Percentiles rank a stretch among this genome's conserved stretches.
Evolutionary conservation across 1,284 basidiomycete genomes (phyloP).

Genomic region (Pulveroboletus sp.): DNA sequence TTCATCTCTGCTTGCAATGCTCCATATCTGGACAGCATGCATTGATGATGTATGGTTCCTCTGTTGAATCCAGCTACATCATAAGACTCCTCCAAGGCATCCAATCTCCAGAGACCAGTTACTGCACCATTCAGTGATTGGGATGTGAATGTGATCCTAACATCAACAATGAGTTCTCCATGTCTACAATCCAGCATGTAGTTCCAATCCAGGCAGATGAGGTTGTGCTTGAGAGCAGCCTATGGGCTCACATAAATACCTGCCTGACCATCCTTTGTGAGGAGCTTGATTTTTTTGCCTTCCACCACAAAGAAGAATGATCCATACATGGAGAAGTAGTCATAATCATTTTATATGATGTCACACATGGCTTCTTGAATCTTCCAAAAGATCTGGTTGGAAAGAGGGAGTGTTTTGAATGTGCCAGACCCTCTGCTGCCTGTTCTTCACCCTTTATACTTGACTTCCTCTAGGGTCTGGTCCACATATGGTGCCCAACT

Average conservation of each 20-base stretch:
- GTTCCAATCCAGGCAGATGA: conserved; percentile 6
- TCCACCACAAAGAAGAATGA: conserved; percentile 26
- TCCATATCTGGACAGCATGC: conserved; percentile 9
- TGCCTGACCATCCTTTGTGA: conserved; percentile 5
- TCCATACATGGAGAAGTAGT: conserved; percentile 13
- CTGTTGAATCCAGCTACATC: conserved; percentile 1
- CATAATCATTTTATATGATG: too few species aligned
- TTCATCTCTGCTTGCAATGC: conserved; percentile 14
- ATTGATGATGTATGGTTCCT: neutral
- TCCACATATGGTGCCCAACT: conserved; percentile 5
- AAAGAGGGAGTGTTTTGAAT: neutral
- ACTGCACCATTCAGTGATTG: neutral
- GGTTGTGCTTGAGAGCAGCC: neutral
- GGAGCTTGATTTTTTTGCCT: conserved; percentile 21
- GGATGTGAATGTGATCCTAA: conserved; percentile 6
- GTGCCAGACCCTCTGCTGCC: too few species aligned
- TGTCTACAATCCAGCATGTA: conserved; percentile 14
- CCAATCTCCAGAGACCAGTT: conserved; percentile 11
- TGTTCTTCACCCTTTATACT: too few species aligned
- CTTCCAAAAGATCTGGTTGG: neutral
- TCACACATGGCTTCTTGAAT: conserved; percentile 4
- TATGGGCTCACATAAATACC: neutral
- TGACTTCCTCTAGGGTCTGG: conserved; percentile 2
- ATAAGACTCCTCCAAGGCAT: conserved; percentile 13
- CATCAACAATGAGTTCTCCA: conserved; percentile 14